A percentile compares a stretch with the other conserved stretches of the same genome.
Evolutionary conservation across 192 early-diverging fungal genomes (phyloP).

Genomic region (Diversispora eburnea): DNA sequence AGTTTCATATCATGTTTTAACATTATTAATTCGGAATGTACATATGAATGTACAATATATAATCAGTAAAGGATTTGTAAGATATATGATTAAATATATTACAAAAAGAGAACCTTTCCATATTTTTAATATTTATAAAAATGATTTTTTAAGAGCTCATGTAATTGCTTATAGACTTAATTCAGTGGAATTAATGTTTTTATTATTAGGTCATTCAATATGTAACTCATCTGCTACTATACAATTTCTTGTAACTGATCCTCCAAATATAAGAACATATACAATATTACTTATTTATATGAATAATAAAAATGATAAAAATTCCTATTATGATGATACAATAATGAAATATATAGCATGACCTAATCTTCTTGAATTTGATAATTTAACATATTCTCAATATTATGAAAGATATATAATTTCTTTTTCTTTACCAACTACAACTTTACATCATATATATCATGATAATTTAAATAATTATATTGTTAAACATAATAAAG

Average conservation of each 20-base stretch:
- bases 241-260: not conserved
- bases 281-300: not conserved
- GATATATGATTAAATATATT: not conserved
- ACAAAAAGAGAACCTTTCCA: not conserved
- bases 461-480: too few relatives aligned
- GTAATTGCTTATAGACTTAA: not conserved
- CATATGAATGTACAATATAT: constrained; percentile 8
- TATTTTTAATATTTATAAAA: not conserved
- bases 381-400: constrained; percentile 7
- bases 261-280: not conserved
- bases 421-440: too few relatives aligned
- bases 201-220: not conserved
- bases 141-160: not conserved
- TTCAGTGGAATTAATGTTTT: not conserved
- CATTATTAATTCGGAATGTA: not conserved
- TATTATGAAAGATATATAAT: too few relatives aligned
- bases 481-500: not conserved
- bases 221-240: not conserved
- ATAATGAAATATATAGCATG: not conserved
- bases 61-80: not conserved
- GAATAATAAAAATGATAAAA: not conserved
- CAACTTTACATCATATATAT: too few relatives aligned
- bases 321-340: not conserved
- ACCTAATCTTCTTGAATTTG: not conserved
- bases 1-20: too few relatives aligned